phyloP scores from a whole-genome alignment of 73 alveolate genomes.

The Paramecium sexaurelia region DNA sequence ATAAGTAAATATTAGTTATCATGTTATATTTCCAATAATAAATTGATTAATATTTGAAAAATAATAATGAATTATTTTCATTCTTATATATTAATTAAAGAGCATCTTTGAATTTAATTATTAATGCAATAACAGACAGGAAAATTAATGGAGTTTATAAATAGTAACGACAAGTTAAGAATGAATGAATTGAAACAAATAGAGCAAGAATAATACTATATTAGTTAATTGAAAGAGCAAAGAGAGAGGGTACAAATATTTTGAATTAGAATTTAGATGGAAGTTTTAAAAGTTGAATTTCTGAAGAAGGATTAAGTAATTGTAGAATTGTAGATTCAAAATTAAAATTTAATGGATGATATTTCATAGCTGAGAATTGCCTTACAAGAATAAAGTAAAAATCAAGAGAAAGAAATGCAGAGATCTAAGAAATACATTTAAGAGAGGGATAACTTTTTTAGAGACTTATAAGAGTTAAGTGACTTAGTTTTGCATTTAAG shows the following conservation, averaged over 20 bases:
- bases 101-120: neutral
- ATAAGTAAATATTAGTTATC: too few relatives aligned
- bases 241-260: neutral
- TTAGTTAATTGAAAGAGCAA: neutral
- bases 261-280: neutral
- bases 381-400: neutral
- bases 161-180: conserved; percentile 1
- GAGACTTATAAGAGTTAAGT: neutral
- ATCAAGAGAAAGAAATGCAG: neutral
- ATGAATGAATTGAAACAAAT: conserved; percentile 22
- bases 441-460: neutral
- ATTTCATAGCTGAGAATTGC: neutral
- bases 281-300: neutral
- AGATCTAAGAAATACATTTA: neutral
- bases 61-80: neutral
- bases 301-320: neutral
- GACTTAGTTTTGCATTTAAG: neutral
- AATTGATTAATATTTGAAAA: too few relatives aligned
- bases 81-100: neutral
- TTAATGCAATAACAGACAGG: conserved; percentile 16
- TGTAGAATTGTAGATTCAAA: neutral
- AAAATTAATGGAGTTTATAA: neutral
- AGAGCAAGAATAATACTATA: neutral
- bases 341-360: neutral
- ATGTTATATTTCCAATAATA: too few relatives aligned